Base-by-base conservation (phyloP, 2,329 filamentous ascomycete genomes). In the Monosporascus sp. region DNA sequence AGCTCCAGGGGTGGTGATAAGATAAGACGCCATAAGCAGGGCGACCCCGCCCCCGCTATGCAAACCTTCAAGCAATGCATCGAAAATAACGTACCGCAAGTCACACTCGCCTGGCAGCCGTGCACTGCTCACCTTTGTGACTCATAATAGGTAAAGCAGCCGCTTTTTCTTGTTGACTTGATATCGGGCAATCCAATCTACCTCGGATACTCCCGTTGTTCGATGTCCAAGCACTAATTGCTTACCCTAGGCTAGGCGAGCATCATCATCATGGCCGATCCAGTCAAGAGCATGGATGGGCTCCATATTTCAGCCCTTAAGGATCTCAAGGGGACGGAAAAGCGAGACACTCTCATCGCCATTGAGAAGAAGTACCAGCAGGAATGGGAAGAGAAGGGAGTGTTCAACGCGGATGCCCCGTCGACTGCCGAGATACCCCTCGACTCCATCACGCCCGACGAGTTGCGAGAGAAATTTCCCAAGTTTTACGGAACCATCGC, bases 281-380 rank as follows among this genome's bases (percentile, higher is more conserved):
- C 53, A 8, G 52, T 48, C 5, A 59, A 60, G 49, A 51, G 41
- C 20, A 47, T 56, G 31, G 59, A 58, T 27, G 54, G 55, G 19
- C 55, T 58, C 38, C 59, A 61, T 43, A 61, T 51, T 41, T 41
- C 55, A 37, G 50, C 55, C 50, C 54, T 61, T 14, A 61, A 61
- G 51, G 59, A 61, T 31, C 59, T 61, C 22, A 61, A 61, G 58
- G 59, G n/a, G 82, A 96, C 91, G 40, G 90, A 95, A 65, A 96
- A 96, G 75, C 80, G 91, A 70, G 91, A 96, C 67, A 82, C 86
- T 49, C 78, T 96, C 61, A 86, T 94, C 63, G 84, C 84, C 35
- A 82, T 87, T 65, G 93, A 97, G 77, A 95, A 94, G 76, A 91
- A 91, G 69, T 97, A 96, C 74, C 93, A 97, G 75, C 77, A 86